These are phyloP conservation scores for Aspergillus sp. DNA, from an alignment of 2,329 filamentous ascomycete species.

Conservation along the genomic window DNA sequence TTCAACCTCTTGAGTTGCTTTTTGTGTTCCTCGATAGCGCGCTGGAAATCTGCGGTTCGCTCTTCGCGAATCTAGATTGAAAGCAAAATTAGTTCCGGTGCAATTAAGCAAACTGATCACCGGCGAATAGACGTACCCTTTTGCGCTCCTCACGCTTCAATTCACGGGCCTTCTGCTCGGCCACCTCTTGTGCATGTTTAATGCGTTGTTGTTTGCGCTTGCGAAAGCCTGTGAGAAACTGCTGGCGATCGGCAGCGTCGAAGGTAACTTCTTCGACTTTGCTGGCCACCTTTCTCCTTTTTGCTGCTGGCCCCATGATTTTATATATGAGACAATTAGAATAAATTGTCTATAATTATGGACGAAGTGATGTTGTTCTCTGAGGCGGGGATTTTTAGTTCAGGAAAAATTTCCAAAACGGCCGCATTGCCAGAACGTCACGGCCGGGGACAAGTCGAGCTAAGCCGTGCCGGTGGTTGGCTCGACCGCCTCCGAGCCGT, in stretches of 20 bases:
- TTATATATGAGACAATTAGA: not conserved
- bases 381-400: not conserved
- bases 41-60: constrained; percentile 76
- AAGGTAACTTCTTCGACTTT: constrained; percentile 80
- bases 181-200: constrained; percentile 81
- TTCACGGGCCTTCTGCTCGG: constrained; percentile 72
- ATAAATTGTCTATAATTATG: not conserved
- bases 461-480: constrained; percentile 29
- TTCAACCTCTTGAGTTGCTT: constrained; percentile 66
- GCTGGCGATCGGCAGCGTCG: constrained; percentile 73
- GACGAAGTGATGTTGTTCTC: not conserved
- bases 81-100: not conserved
- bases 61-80: constrained; percentile 73
- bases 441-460: constrained; percentile 19
- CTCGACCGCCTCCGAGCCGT: constrained; percentile 39
- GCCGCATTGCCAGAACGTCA: constrained; percentile 3
- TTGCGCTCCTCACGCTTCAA: constrained; percentile 74
- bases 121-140: constrained; percentile 59
- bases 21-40: constrained; percentile 77
- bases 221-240: constrained; percentile 94
- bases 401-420: not conserved
- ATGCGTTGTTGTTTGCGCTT: constrained; percentile 87
- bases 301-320: constrained; percentile 59
- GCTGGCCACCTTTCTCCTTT: constrained; percentile 64
- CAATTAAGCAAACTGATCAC: not conserved